phyloP scores from a whole-genome alignment of 345 rosid species.

The Citrus glauca region DNA sequence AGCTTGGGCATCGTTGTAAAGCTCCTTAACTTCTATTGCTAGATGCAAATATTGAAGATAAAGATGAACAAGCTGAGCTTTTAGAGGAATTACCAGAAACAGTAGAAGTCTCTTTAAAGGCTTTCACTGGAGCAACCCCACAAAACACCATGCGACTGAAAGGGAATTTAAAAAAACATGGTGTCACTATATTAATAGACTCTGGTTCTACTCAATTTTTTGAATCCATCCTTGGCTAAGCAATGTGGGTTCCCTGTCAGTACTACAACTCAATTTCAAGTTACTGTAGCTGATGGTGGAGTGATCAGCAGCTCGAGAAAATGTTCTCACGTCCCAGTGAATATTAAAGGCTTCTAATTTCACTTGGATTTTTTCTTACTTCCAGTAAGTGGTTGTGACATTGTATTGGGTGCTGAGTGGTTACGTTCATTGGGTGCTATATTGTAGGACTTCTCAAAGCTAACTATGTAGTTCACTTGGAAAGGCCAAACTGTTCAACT shows the following conservation, averaged over 20 bases:
- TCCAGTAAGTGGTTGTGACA: background rate
- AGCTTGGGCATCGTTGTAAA: background rate
- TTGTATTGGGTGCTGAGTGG: background rate
- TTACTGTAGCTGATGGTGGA: background rate
- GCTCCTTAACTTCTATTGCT: background rate
- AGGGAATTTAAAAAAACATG: no score
- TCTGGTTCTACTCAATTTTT: background rate
- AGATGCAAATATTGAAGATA: background rate
- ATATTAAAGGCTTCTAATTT: background rate
- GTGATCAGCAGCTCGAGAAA: background rate
- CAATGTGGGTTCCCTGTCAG: background rate
- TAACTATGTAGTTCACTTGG: background rate
- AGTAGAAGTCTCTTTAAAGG: background rate
- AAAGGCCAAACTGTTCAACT: background rate
- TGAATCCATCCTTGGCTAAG: background rate
- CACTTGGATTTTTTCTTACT: background rate
- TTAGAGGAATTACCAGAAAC: background rate
- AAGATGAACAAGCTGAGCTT: background rate
- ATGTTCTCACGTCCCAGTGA: background rate
- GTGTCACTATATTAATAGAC: background rate
- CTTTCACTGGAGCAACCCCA: background rate
- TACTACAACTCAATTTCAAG: background rate
- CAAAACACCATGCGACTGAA: background rate
- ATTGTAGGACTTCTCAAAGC: background rate
- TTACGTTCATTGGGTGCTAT: background rate